phyloP scores from a whole-genome alignment of 225 moss, liverwort and hornwort species.

The Marchantia paleacea region DNA sequence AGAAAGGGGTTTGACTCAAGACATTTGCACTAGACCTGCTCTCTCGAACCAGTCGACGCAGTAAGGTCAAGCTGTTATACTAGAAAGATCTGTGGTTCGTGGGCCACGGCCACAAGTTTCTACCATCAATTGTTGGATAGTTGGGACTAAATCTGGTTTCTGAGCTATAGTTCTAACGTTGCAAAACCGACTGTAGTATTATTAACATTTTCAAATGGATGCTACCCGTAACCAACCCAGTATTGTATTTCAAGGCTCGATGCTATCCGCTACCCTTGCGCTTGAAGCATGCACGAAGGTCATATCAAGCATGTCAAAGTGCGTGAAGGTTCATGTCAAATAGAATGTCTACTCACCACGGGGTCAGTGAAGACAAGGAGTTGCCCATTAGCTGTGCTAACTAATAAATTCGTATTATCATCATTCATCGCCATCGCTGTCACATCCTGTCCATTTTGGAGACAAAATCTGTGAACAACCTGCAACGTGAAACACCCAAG shows the following conservation, averaged over 20 bases:
- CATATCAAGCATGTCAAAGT: background rate
- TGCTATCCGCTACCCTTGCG: background rate
- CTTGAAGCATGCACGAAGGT: background rate
- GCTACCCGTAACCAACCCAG: background rate
- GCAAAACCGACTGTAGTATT: background rate
- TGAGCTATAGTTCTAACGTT: background rate
- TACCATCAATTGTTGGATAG: background rate
- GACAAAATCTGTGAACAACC: slow-evolving; percentile 91
- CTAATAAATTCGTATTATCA: slow-evolving; percentile 89
- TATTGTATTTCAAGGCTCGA: background rate
- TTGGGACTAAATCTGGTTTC: background rate
- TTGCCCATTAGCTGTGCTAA: slow-evolving; percentile 91
- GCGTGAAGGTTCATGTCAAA: background rate
- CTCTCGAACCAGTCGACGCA: background rate
- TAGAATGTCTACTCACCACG: slow-evolving; percentile 48
- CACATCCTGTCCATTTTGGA: slow-evolving; percentile 93
- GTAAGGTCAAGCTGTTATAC: background rate
- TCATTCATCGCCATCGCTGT: slow-evolving; percentile 80
- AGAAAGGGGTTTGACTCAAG: background rate
- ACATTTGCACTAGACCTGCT: background rate
- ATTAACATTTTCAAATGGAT: background rate
- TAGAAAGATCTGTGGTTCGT: too few species aligned
- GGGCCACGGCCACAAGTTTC: background rate
- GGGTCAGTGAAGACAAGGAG: slow-evolving; percentile 96
- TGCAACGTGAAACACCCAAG: slow-evolving; percentile 30